A percentile compares a stretch with the other conserved stretches of the same genome.
phyloP scores from a whole-genome alignment of 495 filamentous ascomycete species.

The Barbatosphaeria neglecta region DNA sequence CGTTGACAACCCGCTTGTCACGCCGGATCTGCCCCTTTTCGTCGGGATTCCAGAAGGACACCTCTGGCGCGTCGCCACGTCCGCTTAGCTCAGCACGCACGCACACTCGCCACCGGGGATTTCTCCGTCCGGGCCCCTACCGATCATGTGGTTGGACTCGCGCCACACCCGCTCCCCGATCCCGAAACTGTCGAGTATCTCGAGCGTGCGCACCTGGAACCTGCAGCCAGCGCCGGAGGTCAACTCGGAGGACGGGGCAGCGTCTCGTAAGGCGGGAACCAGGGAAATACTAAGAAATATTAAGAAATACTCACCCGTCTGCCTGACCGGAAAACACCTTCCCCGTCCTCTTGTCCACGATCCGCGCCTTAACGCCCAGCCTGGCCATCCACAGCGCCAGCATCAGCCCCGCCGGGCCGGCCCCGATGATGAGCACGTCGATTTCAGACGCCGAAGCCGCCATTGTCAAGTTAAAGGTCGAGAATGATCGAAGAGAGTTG shows the following conservation, averaged over 20 bases:
- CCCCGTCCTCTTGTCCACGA: slow-evolving; percentile 43
- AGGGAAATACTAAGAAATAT: too few species aligned
- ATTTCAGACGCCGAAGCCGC: slow-evolving; percentile 8
- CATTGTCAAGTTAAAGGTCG: too few species aligned
- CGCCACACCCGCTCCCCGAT: slow-evolving; percentile 44
- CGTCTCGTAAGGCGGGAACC: slow-evolving; percentile 28
- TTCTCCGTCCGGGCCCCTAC: too few species aligned
- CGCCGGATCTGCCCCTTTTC: slow-evolving; percentile 36
- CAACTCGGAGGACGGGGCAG: slow-evolving; percentile 1
- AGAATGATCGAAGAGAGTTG: too few species aligned
- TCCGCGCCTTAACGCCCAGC: slow-evolving; percentile 41
- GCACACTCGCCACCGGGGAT: too few species aligned
- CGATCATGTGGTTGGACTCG: slow-evolving; percentile 39
- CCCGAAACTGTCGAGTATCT: slow-evolving; percentile 53
- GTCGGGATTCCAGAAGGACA: slow-evolving; percentile 28
- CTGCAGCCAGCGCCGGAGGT: background rate
- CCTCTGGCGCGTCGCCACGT: slow-evolving; percentile 7
- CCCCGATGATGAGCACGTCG: slow-evolving; percentile 50
- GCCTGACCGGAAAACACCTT: slow-evolving; percentile 48
- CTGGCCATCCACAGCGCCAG: slow-evolving; percentile 45
- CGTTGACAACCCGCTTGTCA: slow-evolving; percentile 33
- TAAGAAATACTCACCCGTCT: slow-evolving; percentile 33
- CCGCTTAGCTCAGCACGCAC: too few species aligned
- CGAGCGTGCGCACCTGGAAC: slow-evolving; percentile 35
- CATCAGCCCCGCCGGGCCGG: slow-evolving; percentile 57